Percentiles rank a stretch among this genome's conserved stretches.
Conservation (phyloP, 495 filamentous ascomycete species). For the Hypoxylon fragiforme region DNA sequence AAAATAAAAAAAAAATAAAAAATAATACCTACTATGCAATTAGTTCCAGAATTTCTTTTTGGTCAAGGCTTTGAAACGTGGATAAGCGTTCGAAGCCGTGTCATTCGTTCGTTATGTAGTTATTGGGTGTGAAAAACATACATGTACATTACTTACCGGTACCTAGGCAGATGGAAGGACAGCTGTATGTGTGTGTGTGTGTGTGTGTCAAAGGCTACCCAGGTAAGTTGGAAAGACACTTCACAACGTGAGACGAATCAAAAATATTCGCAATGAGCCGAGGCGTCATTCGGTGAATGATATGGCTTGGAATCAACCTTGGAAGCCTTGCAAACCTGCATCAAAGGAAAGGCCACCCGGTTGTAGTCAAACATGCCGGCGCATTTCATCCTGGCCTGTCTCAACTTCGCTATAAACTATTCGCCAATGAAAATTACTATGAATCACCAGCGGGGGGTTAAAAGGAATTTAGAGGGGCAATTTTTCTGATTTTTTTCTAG, state of each 20-base stretch:
- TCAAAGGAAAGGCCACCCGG: slow-evolving; percentile 2
- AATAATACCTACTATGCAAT: no score
- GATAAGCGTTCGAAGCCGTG: neutral
- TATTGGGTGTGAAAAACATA: neutral
- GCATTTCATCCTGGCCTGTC: no score
- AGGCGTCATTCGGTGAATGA: slow-evolving; percentile 20
- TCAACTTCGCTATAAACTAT: neutral
- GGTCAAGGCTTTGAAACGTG: slow-evolving; percentile 1
- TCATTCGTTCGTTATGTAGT: no score
- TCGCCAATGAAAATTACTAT: slow-evolving; percentile 1
- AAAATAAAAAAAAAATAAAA: no score
- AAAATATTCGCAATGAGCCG: slow-evolving; percentile 2
- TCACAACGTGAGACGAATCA: slow-evolving; percentile 1
- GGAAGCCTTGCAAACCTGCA: slow-evolving; percentile 9
- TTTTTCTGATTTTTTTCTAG: slow-evolving; percentile 14
- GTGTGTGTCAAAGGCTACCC: no score
- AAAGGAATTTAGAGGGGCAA: slow-evolving; percentile 27
- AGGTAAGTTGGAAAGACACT: no score
- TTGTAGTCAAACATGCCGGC: slow-evolving; percentile 5
- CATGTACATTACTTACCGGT: no score
- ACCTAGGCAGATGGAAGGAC: no score
- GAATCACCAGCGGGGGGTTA: slow-evolving; percentile 9
- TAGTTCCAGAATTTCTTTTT: no score
- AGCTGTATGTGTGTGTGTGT: neutral
- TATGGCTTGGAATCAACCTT: slow-evolving; percentile 3